A percentile compares a stretch with the other conserved stretches of the same genome.
These are phyloP conservation scores for Aspergillaceae sp. DNA, from an alignment of 2,329 filamentous ascomycete species.

Conservation along the genomic window DNA sequence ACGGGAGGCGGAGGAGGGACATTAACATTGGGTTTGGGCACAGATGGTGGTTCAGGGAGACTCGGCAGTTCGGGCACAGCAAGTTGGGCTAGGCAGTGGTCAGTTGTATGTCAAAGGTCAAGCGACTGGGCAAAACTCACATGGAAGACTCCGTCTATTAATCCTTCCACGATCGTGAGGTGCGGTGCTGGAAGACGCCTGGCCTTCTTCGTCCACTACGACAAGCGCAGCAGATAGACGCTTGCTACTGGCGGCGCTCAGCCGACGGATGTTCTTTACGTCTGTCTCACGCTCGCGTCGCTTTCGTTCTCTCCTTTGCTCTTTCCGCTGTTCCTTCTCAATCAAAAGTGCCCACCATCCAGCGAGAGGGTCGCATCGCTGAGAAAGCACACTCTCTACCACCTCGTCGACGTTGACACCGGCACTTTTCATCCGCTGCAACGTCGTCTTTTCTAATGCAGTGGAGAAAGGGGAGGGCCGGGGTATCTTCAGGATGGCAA, in stretches of 20 bases:
- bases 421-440: conserved; percentile 86
- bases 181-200: conserved; percentile 38
- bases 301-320: conserved; percentile 68
- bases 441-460: conserved; percentile 75
- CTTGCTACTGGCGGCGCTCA: conserved; percentile 86
- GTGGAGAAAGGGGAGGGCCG: conserved; percentile 78
- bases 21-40: conserved; percentile 26
- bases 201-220: conserved; percentile 70
- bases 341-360: conserved; percentile 95
- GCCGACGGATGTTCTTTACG: conserved; percentile 64
- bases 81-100: conserved; percentile 41
- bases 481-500: conserved; percentile 76
- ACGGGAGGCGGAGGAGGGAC: conserved; percentile 58
- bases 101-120: background rate
- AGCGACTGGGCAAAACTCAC: background rate
- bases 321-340: conserved; percentile 90
- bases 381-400: conserved; percentile 84
- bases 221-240: conserved; percentile 67
- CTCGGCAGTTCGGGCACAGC: conserved; percentile 66
- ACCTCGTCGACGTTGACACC: conserved; percentile 91
- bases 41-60: conserved; percentile 53
- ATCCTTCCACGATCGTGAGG: conserved; percentile 67
- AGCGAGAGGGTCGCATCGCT: conserved; percentile 79
- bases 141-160: conserved; percentile 61
- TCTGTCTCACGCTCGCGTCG: conserved; percentile 78